Conservation (phyloP, 2,329 filamentous ascomycete species). For the Parascedosporium putredinis region DNA sequence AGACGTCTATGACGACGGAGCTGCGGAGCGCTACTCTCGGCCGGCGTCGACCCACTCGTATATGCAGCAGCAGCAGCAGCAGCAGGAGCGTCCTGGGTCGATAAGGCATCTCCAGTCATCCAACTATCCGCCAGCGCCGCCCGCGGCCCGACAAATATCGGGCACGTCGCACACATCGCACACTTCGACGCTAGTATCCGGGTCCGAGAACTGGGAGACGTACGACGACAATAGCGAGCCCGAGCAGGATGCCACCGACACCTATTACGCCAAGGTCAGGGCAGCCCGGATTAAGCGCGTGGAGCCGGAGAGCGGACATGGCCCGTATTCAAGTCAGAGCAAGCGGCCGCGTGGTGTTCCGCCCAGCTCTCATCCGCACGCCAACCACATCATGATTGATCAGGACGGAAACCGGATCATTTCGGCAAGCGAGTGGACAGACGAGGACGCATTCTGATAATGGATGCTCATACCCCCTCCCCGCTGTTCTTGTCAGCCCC, state of each 20-base stretch:
- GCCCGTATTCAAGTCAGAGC: constrained; percentile 29
- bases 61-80: constrained; percentile 26
- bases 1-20: constrained; percentile 69
- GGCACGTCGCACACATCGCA: constrained; percentile 55
- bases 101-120: constrained; percentile 27
- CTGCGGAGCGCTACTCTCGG: background rate
- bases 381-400: constrained; percentile 39
- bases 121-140: constrained; percentile 30
- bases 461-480: too few species aligned
- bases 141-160: constrained; percentile 50
- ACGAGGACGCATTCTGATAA: constrained; percentile 39
- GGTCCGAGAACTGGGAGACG: constrained; percentile 96
- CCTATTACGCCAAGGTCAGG: constrained; percentile 70
- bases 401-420: constrained; percentile 51
- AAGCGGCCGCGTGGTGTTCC: constrained; percentile 47
- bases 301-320: constrained; percentile 36
- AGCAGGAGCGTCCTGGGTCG: constrained; percentile 30
- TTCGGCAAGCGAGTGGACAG: constrained; percentile 58
- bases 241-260: constrained; percentile 63
- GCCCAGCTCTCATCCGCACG: constrained; percentile 34
- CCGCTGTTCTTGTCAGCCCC: too few species aligned
- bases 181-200: constrained; percentile 65
- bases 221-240: constrained; percentile 78
- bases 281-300: constrained; percentile 57
- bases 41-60: constrained; percentile 12